Evolutionary conservation across 768 basidiomycete species (phyloP).

Genomic region (Cystoderma amianthinum): DNA sequence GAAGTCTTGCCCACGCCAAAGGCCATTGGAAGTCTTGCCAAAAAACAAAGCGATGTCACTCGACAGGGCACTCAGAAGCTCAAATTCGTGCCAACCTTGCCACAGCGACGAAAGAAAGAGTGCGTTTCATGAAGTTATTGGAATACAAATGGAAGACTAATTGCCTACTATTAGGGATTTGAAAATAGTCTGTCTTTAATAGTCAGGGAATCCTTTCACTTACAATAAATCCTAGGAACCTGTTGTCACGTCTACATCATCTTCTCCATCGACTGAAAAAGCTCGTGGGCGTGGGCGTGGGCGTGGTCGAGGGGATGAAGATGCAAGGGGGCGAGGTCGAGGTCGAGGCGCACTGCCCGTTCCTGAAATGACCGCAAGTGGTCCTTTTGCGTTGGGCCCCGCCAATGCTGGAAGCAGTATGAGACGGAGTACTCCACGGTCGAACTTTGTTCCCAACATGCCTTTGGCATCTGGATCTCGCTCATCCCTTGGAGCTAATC

Average conservation of each 20-base stretch:
- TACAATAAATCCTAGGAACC: conserved; percentile 37
- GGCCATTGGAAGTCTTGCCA: conserved; percentile 72
- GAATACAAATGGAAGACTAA: too few relatives aligned
- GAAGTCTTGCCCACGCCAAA: conserved; percentile 35
- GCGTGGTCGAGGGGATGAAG: conserved; percentile 37
- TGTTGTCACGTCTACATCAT: conserved; percentile 18
- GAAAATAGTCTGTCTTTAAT: conserved; percentile 43
- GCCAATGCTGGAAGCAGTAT: conserved; percentile 53
- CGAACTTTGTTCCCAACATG: conserved; percentile 47
- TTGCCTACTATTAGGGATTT: conserved; percentile 39
- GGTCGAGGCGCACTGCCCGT: conserved; percentile 47
- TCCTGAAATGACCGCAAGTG: conserved; percentile 77
- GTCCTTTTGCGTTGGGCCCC: conserved; percentile 85
- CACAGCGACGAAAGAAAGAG: conserved; percentile 75
- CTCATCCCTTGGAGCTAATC: conserved; percentile 38
- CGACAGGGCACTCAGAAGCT: conserved; percentile 70
- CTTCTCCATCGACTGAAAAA: conserved; percentile 20
- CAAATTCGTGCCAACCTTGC: conserved; percentile 76
- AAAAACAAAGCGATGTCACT: conserved; percentile 65
- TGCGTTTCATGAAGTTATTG: conserved; percentile 34
- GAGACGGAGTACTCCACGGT: conserved; percentile 43
- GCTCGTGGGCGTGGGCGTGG: conserved; percentile 39
- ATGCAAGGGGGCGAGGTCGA: conserved; percentile 44
- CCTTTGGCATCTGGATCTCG: conserved; percentile 27
- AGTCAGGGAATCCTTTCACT: not conserved